Evolutionary conservation across 2,329 filamentous ascomycete genomes (phyloP).

Genomic region (Zasmidium angulare): DNA sequence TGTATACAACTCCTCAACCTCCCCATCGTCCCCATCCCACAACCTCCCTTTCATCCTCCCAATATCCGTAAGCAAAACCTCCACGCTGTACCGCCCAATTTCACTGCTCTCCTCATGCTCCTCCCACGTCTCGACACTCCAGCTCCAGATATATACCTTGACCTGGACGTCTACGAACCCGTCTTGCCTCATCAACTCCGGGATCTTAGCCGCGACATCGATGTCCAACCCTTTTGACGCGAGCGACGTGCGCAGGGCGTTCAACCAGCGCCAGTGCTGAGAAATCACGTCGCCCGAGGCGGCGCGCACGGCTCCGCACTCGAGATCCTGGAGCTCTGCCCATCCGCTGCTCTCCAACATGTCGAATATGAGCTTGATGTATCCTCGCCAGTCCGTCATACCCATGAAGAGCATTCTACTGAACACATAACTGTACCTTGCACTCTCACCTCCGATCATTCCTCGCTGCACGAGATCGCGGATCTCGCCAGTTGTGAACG

Average conservation of each 20-base stretch:
- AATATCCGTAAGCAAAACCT: neutral
- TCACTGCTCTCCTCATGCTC: neutral
- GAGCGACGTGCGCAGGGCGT: neutral
- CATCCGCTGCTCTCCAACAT: slow-evolving; percentile 16
- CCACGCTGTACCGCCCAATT: neutral
- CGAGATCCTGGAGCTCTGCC: slow-evolving; percentile 15
- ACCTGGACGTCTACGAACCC: neutral
- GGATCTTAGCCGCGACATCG: neutral
- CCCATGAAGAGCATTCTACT: slow-evolving; percentile 13
- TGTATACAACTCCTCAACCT: neutral
- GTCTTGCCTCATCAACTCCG: neutral
- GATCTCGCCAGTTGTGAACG: slow-evolving; percentile 7
- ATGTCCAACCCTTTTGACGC: neutral
- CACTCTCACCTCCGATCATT: neutral
- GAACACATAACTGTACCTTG: slow-evolving; percentile 15
- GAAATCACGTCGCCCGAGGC: neutral
- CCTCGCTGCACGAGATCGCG: neutral
- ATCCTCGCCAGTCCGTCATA: slow-evolving; percentile 19
- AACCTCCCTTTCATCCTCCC: neutral
- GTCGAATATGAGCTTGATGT: slow-evolving; percentile 1
- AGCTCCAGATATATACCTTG: neutral
- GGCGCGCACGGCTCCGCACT: neutral
- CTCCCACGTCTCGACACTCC: neutral
- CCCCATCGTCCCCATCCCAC: neutral
- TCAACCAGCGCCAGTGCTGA: neutral